These are phyloP conservation scores for Didymella pomorum DNA, from an alignment of 2,329 filamentous ascomycete genomes.

Conservation along the genomic window DNA sequence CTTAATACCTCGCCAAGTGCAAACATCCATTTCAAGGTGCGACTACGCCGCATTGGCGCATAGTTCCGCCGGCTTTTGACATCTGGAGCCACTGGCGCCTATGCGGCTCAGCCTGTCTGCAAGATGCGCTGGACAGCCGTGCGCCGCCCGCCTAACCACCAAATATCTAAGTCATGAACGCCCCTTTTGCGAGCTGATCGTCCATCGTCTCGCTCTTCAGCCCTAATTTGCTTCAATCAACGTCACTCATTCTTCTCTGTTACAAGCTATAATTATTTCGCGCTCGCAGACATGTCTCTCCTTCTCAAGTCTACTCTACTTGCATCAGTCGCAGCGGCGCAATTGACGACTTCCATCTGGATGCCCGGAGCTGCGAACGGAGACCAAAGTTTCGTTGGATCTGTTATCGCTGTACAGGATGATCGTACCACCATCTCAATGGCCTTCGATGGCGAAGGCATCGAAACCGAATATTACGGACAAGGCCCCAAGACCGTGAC, in stretches of 20 bases:
- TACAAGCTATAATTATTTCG: background rate
- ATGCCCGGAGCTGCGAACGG: constrained; percentile 27
- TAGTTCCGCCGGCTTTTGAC: background rate
- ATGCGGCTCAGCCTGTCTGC: constrained; percentile 26
- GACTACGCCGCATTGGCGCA: constrained; percentile 10
- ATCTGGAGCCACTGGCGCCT: constrained; percentile 12
- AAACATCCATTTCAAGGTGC: background rate
- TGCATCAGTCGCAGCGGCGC: constrained; percentile 32
- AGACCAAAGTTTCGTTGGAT: constrained; percentile 29
- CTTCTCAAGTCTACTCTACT: constrained; percentile 33
- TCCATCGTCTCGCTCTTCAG: background rate
- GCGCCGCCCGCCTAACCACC: background rate
- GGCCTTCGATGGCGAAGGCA: constrained; percentile 12
- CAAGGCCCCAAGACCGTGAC: constrained; percentile 22
- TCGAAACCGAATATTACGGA: constrained; percentile 16
- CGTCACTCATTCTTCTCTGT: background rate
- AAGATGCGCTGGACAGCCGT: constrained; percentile 27
- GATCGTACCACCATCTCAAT: constrained; percentile 34
- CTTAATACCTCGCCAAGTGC: background rate
- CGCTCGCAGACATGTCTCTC: constrained; percentile 29
- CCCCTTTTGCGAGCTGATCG: background rate
- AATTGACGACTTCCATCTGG: constrained; percentile 42
- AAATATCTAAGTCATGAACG: constrained; percentile 8
- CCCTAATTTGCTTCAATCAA: background rate
- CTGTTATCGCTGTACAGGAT: constrained; percentile 31